A percentile compares a stretch with the other conserved stretches of the same genome.
These are phyloP conservation scores for Collariella sp. DNA, from an alignment of 495 filamentous ascomycete genomes.

Conservation along the genomic window DNA sequence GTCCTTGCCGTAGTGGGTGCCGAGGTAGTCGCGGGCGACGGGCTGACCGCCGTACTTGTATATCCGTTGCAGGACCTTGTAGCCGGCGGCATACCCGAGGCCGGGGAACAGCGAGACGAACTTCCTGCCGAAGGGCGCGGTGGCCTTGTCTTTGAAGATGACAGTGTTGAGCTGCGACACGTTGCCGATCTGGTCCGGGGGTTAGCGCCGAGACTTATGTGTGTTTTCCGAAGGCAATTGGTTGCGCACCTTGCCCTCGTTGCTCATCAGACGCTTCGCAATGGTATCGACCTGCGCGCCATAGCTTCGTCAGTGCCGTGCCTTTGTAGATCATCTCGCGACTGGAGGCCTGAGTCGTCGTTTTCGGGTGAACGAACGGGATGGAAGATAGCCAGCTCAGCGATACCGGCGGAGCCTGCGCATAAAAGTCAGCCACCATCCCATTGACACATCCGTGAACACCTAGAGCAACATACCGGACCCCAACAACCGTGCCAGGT, in stretches of 20 bases:
- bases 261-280: slow-evolving; percentile 98
- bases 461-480: slow-evolving; percentile 55
- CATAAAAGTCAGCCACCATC: background rate
- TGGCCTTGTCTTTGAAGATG: slow-evolving; percentile 86
- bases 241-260: slow-evolving; percentile 59
- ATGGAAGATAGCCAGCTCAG: slow-evolving; percentile 94
- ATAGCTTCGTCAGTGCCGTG: slow-evolving; percentile 15
- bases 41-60: slow-evolving; percentile 99
- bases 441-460: background rate
- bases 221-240: slow-evolving; percentile 11
- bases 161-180: slow-evolving; percentile 65
- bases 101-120: slow-evolving; percentile 96
- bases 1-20: slow-evolving; percentile 63
- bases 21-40: slow-evolving; percentile 84
- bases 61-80: slow-evolving; percentile 94
- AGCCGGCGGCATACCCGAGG: slow-evolving; percentile 92
- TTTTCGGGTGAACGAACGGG: slow-evolving; percentile 51
- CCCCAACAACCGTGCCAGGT: slow-evolving; percentile 75
- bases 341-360: slow-evolving; percentile 12
- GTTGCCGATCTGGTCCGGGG: slow-evolving; percentile 46
- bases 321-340: background rate
- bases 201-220: background rate
- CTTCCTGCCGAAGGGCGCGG: slow-evolving; percentile 58
- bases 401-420: slow-evolving; percentile 84
- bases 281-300: slow-evolving; percentile 86